Conservation (phyloP, 2,329 filamentous ascomycete genomes). For the Aureobasidium sp. region DNA sequence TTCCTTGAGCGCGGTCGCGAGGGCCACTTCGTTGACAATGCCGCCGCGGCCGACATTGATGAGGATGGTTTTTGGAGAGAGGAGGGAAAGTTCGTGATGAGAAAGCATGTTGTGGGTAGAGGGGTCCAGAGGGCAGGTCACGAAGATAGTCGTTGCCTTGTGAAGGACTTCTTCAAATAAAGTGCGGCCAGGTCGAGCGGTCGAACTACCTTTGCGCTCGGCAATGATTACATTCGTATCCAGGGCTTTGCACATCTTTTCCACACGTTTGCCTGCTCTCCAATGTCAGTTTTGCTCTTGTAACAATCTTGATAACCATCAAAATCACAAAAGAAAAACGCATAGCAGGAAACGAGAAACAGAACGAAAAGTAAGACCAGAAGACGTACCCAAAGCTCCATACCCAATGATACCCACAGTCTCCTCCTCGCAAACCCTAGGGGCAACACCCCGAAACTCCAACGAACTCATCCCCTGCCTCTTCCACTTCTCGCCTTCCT, state of each 20-base stretch:
- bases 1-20: constrained; percentile 40
- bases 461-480: constrained; percentile 32
- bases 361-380: not conserved
- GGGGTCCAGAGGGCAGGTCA: constrained; percentile 26
- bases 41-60: constrained; percentile 46
- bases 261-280: constrained; percentile 35
- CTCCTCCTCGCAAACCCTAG: constrained; percentile 43
- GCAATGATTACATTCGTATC: constrained; percentile 46
- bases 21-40: constrained; percentile 44
- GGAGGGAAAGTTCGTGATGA: constrained; percentile 36
- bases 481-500: constrained; percentile 36
- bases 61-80: constrained; percentile 40
- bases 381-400: constrained; percentile 38
- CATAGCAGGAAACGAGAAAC: not conserved
- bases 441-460: constrained; percentile 28
- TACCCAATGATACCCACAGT: constrained; percentile 45
- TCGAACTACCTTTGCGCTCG: constrained; percentile 36
- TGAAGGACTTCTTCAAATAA: constrained; percentile 34
- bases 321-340: constrained; percentile 17
- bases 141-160: constrained; percentile 33
- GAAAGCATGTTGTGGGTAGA: constrained; percentile 24
- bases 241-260: constrained; percentile 37
- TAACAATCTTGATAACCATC: not conserved
- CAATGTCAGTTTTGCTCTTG: not conserved
- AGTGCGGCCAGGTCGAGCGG: constrained; percentile 26